Percentiles rank a stretch among this genome's conserved stretches.
These are phyloP conservation scores for Paxillus ammoniavirescens DNA, from an alignment of 768 basidiomycete species.

Conservation along the genomic window DNA sequence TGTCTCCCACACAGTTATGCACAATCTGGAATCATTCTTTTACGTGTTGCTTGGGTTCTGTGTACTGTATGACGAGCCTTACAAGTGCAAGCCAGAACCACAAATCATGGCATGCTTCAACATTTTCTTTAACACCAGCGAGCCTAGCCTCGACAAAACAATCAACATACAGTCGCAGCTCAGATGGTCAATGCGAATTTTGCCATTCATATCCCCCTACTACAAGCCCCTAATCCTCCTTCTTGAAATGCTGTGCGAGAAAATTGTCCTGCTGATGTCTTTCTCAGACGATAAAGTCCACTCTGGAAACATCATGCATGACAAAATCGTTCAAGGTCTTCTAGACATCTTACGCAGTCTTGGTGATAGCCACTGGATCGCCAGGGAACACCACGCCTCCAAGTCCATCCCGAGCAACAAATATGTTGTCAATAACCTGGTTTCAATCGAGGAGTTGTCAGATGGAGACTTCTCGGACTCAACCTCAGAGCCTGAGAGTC, in stretches of 20 bases:
- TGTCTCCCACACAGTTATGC: not conserved
- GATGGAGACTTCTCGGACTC: no score
- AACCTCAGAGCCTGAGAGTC: no score
- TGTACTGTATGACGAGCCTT: slow-evolving; percentile 2
- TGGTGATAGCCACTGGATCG: no score
- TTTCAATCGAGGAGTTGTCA: no score
- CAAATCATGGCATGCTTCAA: slow-evolving; percentile 4
- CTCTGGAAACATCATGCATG: no score
- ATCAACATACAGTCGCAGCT: not conserved
- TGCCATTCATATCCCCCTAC: not conserved
- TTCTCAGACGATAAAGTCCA: no score
- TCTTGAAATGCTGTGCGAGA: not conserved
- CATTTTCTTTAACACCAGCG: not conserved
- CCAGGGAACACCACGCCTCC: no score
- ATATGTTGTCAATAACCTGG: no score
- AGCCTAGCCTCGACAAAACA: not conserved
- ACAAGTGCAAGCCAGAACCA: not conserved
- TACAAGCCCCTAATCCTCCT: slow-evolving; percentile 1
- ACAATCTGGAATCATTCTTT: slow-evolving; percentile 11
- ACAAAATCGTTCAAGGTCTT: no score
- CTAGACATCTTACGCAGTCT: no score
- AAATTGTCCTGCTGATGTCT: not conserved
- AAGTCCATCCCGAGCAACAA: no score
- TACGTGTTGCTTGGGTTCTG: slow-evolving; percentile 7
- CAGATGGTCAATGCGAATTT: not conserved